Percentiles rank a stretch among this genome's conserved stretches.
phyloP scores from a whole-genome alignment of 768 basidiomycete species.

The Nidula microcarpa region DNA sequence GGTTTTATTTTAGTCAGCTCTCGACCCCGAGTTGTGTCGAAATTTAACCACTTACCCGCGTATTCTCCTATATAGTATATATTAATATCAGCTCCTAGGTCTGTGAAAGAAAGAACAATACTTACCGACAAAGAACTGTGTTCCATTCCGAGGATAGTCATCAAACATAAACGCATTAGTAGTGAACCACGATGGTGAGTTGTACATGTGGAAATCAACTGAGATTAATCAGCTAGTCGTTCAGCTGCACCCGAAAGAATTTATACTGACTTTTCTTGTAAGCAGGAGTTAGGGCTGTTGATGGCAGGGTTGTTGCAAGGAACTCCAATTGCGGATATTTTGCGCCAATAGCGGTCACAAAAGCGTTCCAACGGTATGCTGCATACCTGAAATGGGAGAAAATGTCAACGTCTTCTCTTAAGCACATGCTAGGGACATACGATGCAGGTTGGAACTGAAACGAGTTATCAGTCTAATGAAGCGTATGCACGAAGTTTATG shows the following conservation, averaged over 20 bases:
- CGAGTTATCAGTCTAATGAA: not conserved
- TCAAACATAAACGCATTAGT: constrained; percentile 51
- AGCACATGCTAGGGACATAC: constrained; percentile 7
- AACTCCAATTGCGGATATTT: constrained; percentile 33
- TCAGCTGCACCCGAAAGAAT: not conserved
- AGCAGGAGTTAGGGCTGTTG: constrained; percentile 37
- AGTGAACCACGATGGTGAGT: constrained; percentile 42
- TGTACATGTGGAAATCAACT: constrained; percentile 54
- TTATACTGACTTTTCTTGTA: constrained; percentile 27
- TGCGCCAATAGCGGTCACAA: constrained; percentile 14
- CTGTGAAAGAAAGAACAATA: not conserved
- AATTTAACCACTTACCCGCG: constrained; percentile 27
- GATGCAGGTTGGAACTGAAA: constrained; percentile 22
- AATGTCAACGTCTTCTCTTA: not conserved
- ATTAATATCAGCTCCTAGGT: no score
- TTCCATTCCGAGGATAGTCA: constrained; percentile 48
- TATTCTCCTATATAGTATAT: constrained; percentile 36
- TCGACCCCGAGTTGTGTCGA: not conserved
- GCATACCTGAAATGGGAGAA: constrained; percentile 33
- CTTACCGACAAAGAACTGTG: constrained; percentile 47
- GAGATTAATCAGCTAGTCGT: constrained; percentile 4
- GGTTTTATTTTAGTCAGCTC: not conserved
- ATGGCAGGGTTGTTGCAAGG: constrained; percentile 43
- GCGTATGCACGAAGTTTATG: not conserved
- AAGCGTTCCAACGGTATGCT: constrained; percentile 23